Percentiles rank a stretch among this genome's conserved stretches.
Evolutionary conservation across 352 stramenopile genomes (phyloP).

Genomic region (Pythium aristosporum): DNA sequence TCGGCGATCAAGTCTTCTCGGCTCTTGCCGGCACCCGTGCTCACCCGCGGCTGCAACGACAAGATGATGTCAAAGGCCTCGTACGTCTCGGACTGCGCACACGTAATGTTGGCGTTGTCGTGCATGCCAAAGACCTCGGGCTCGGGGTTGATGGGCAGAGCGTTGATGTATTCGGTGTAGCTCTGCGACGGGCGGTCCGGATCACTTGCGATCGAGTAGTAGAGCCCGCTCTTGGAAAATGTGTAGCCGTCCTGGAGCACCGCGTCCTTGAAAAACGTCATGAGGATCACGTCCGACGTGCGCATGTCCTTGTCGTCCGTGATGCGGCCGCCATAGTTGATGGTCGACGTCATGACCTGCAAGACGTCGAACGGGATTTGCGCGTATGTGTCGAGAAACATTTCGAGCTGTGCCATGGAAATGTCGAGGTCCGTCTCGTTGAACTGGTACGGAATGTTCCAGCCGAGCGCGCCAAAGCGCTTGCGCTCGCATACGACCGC

Average conservation of each 20-base stretch:
- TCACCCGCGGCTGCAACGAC: conserved; percentile 79
- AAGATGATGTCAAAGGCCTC: conserved; percentile 87
- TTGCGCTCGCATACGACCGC: conserved; percentile 93
- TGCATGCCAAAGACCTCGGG: conserved; percentile 95
- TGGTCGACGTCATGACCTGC: conserved; percentile 92
- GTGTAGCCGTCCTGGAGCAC: conserved; percentile 78
- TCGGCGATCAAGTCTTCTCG: conserved; percentile 80
- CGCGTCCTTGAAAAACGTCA: conserved; percentile 85
- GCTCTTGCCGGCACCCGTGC: conserved; percentile 60
- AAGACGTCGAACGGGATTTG: conserved; percentile 88
- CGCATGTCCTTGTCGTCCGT: conserved; percentile 95
- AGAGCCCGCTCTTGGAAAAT: conserved; percentile 84
- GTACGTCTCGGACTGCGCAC: conserved; percentile 88
- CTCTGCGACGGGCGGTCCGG: conserved; percentile 59
- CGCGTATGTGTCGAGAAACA: conserved; percentile 88
- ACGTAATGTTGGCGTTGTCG: conserved; percentile 94
- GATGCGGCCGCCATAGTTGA: conserved; percentile 94
- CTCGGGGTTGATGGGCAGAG: conserved; percentile 87
- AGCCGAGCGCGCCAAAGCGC: conserved; percentile 93
- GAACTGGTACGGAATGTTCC: conserved; percentile 98
- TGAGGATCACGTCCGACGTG: conserved; percentile 88
- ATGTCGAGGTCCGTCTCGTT: conserved; percentile 96
- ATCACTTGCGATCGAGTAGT: conserved; percentile 82
- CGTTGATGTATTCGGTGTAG: conserved; percentile 95
- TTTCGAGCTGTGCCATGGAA: conserved; percentile 76